These are phyloP conservation scores for Danielozyma ontarioensis DNA, from an alignment of 805 yeast genomes.

Conservation along the genomic window DNA sequence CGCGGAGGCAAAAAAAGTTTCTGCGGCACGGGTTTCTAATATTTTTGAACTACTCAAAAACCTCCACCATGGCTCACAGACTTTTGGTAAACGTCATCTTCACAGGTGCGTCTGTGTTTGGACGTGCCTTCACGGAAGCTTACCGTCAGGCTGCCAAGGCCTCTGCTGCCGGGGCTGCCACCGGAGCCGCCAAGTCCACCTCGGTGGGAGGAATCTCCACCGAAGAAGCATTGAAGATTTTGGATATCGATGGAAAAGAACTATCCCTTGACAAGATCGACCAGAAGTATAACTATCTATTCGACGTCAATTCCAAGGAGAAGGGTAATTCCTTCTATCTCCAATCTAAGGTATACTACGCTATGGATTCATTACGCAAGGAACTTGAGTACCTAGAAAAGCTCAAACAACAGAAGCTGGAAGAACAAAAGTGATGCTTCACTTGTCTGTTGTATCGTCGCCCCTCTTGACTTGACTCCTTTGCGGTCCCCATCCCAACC, in stretches of 20 bases:
- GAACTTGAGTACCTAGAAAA: slow-evolving; percentile 63
- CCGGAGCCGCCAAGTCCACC: slow-evolving; percentile 35
- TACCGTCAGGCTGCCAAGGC: slow-evolving; percentile 95
- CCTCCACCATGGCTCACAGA: slow-evolving; percentile 93
- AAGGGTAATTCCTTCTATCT: slow-evolving; percentile 94
- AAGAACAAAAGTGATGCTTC: slow-evolving; percentile 1
- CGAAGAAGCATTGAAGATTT: slow-evolving; percentile 87
- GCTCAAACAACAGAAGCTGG: slow-evolving; percentile 24
- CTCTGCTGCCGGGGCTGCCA: slow-evolving; percentile 55
- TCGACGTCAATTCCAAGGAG: slow-evolving; percentile 85
- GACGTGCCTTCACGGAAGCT: slow-evolving; percentile 94
- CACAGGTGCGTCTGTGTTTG: slow-evolving; percentile 94
- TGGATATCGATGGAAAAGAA: slow-evolving; percentile 64
- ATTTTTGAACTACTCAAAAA: too few species aligned
- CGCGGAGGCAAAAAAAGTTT: too few species aligned
- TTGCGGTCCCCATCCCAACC: neutral
- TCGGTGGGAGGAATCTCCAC: slow-evolving; percentile 75
- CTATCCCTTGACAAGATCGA: slow-evolving; percentile 56
- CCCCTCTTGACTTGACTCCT: neutral
- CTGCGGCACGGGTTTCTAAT: too few species aligned
- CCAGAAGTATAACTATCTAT: slow-evolving; percentile 73
- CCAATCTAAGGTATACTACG: slow-evolving; percentile 89
- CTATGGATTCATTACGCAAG: slow-evolving; percentile 83
- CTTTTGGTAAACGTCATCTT: slow-evolving; percentile 81
- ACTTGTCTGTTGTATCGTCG: neutral